phyloP scores from a whole-genome alignment of 495 filamentous ascomycete genomes.

The Penicillium dipodomyicola region DNA sequence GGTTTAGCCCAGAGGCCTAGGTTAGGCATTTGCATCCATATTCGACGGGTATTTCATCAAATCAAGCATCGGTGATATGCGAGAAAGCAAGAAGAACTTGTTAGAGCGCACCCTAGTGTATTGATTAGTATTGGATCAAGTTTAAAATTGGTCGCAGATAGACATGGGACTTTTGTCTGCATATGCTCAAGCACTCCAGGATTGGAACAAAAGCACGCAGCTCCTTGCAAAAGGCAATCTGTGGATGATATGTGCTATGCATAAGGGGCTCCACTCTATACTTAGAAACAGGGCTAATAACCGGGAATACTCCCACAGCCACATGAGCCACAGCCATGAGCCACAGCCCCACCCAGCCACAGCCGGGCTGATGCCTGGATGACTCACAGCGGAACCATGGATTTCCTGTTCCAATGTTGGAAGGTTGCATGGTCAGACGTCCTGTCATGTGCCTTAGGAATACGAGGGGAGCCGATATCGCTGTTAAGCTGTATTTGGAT shows the following conservation, averaged over 20 bases:
- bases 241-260: neutral
- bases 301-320: neutral
- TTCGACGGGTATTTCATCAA: neutral
- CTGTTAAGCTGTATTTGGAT: constrained; percentile 10
- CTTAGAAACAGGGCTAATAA: neutral
- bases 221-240: neutral
- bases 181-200: neutral
- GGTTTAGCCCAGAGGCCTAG: too few species aligned
- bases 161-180: neutral
- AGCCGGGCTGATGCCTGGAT: neutral
- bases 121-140: neutral
- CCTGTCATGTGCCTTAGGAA: neutral
- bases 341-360: neutral
- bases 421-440: neutral
- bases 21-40: neutral
- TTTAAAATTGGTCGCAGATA: neutral
- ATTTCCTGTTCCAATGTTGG: neutral
- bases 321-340: neutral
- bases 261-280: neutral
- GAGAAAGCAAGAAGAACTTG: neutral
- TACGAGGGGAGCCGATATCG: constrained; percentile 6
- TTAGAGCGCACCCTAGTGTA: neutral
- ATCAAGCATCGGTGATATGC: neutral
- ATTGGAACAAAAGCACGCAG: neutral
- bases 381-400: neutral